phyloP scores from a whole-genome alignment of 768 basidiomycete genomes.

The Pulveroboletus ravenelii region DNA sequence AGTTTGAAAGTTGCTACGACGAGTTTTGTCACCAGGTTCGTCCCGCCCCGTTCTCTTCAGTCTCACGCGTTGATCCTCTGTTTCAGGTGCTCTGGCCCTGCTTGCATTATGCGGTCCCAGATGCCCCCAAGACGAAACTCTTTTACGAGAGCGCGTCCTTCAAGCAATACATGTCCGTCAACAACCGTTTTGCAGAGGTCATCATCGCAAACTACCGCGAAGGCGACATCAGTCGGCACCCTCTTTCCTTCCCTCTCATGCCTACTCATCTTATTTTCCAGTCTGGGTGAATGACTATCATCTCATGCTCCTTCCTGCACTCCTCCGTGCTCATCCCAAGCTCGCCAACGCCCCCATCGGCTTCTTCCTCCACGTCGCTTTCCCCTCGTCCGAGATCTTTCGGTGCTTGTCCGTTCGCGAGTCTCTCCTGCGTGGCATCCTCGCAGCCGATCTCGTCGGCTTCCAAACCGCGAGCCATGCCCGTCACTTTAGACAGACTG shows the following conservation, averaged over 20 bases:
- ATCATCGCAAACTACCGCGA: conserved; percentile 79
- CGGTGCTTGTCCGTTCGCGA: conserved; percentile 79
- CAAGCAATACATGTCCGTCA: conserved; percentile 85
- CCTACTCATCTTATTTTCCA: conserved; percentile 15
- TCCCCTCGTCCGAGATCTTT: conserved; percentile 95
- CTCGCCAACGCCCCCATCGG: conserved; percentile 47
- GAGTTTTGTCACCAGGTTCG: conserved; percentile 80
- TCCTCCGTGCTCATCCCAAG: conserved; percentile 63
- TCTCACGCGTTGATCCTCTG: conserved; percentile 15
- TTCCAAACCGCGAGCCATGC: conserved; percentile 88
- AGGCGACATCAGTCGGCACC: conserved; percentile 69
- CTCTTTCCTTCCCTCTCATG: background rate
- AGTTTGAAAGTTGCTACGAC: conserved; percentile 77
- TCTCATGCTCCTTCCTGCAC: conserved; percentile 84
- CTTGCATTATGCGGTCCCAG: conserved; percentile 81
- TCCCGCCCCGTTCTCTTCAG: conserved; percentile 4
- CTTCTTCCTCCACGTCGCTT: conserved; percentile 97
- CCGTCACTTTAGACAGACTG: conserved; percentile 81
- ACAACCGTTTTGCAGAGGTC: conserved; percentile 82
- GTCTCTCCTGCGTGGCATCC: conserved; percentile 77
- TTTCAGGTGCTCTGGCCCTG: conserved; percentile 75
- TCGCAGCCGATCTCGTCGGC: conserved; percentile 90
- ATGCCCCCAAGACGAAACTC: conserved; percentile 78
- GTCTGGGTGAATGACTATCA: conserved; percentile 96
- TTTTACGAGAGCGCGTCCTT: conserved; percentile 79